Evolutionary conservation across 75 land plant species (phyloP).

Genomic region (Gnetum montanum): DNA sequence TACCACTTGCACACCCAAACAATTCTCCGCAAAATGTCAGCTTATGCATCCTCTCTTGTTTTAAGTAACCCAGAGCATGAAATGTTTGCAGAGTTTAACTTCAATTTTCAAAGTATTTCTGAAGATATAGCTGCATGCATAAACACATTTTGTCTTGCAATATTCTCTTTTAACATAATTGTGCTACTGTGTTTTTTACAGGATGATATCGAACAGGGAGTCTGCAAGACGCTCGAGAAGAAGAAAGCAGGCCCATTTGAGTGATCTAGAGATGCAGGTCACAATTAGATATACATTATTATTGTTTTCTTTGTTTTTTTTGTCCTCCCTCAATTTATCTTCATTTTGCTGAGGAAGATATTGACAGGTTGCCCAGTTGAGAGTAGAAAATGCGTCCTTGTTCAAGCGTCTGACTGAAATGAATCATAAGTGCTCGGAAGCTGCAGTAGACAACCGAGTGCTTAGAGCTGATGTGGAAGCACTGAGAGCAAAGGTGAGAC

Average conservation of each 20-base stretch:
- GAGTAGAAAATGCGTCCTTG: constrained; percentile 61
- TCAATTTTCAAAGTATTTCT: too few relatives aligned
- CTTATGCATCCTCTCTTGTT: too few relatives aligned
- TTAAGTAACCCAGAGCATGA: too few relatives aligned
- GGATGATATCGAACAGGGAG: constrained; percentile 65
- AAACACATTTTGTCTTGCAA: too few relatives aligned
- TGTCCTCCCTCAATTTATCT: background rate
- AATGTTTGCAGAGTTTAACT: too few relatives aligned
- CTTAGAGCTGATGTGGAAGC: constrained; percentile 73
- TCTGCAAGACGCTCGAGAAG: constrained; percentile 68
- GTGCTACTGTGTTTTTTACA: too few relatives aligned
- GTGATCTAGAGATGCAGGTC: constrained; percentile 61
- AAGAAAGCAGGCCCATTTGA: constrained; percentile 66
- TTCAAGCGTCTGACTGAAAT: constrained; percentile 47
- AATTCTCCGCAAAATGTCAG: too few relatives aligned
- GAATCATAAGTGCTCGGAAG: constrained; percentile 43
- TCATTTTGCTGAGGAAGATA: background rate
- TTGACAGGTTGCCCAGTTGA: constrained; percentile 53
- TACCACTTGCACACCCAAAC: too few relatives aligned
- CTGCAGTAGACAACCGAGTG: constrained; percentile 66
- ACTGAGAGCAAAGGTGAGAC: constrained; percentile 44
- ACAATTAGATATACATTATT: background rate
- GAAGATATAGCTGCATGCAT: too few relatives aligned
- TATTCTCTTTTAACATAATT: too few relatives aligned
- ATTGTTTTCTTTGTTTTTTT: too few relatives aligned